Base-by-base conservation (phyloP, 1,139 yeast genomes). In the Kodamaea alishanica region DNA sequence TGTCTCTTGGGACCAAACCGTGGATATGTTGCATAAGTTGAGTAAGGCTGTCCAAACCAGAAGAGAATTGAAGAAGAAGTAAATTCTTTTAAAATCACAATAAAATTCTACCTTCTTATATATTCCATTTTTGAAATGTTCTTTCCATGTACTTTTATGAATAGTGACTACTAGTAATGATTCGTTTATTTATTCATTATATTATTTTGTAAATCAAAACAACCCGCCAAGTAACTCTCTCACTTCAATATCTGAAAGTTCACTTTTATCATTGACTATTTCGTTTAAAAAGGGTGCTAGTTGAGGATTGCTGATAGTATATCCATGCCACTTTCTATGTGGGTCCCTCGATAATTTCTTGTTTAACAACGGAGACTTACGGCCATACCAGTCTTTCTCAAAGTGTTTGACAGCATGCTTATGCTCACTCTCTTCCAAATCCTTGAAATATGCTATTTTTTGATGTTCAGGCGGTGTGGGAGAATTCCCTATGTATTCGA, bases 1-100 rank as follows among this genome's bases (percentile, higher is more conserved):
- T 72, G 95, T 92, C 39, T 74, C 84, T 41, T 89, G 96, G 95
- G 96, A 88, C 47, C 71, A 86, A 37, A 92, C 98, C 35, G 95
- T 76, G 35, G 70, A 60, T 24, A 90, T 90, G 81, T 79, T 92
- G 59, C 77, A 70, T 36, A 80, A 81, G 50, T 77, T 92, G 53
- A 84, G 96, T 40, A 75, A 66, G 37, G 95, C 97, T 41, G 96
- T 90, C 32, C 77, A 78, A 64, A 62, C 75, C 41, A 85, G 97
- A 79, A 84, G 96, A 73, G 54, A 57, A 26, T 47, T 52, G 38
- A 50, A 42, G 29, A 37, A 30, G 33, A 15, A 15, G 4, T 15
- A 15, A 15, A 15, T 15, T 15, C 20, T 15, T 15, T 15, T 4
- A 15, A 15, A 15, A 15, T 15, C 20, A 15, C 20, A 15, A 15